Evolutionary conservation across 2,329 filamentous ascomycete genomes (phyloP), one percentile per base, ranked within the genome.

Genomic region (Incumbomyces delicatus): DNA sequence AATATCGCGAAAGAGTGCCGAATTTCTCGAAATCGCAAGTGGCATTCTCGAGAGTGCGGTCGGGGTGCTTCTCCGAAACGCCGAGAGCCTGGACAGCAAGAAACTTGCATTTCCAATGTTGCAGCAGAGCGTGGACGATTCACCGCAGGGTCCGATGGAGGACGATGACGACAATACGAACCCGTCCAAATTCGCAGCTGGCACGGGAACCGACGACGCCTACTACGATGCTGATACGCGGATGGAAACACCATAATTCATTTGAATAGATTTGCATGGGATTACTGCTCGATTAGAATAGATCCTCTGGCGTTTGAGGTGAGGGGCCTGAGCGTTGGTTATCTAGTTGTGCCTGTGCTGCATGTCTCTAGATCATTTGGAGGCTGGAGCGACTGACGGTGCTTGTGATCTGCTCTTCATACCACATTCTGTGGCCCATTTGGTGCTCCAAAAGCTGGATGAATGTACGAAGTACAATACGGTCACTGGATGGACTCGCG

Each of bases 1-100:
- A 7, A 89, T 96, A 40, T 89, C 83, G 6, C 55, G 54, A 38
- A 57, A 57, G 53, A 56, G 52, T 32, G 47, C 54, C 14, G 55
- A 57, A 44, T 57, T 57, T 44, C 44, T 57, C 3, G 55, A 57
- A 35, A 56, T 57, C 41, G 55, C 55, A 16, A 56, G 54, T 37
- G 55, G 55, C 29, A 57, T 57, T 33, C 49, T 57, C 6, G 55
- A 57, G 35, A 53, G 50, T 17, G 55, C 55, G 2, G 55, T 57
- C n/a, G 55, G 55, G 1, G 47, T 52, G 16, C 37, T 57, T 14
- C 43, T 57, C 37, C 53, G 54, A 41, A 54, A 53, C 13, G 53
- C 55, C 6, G 55, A 57, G 29, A 47, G 46, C 10, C 52, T 57
- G 17, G 55, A 57, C 33, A 54, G 52, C 47, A 53, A 50, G 22